Evolutionary conservation across 352 stramenopile genomes (phyloP).

Genomic region (Pythium volutum): DNA sequence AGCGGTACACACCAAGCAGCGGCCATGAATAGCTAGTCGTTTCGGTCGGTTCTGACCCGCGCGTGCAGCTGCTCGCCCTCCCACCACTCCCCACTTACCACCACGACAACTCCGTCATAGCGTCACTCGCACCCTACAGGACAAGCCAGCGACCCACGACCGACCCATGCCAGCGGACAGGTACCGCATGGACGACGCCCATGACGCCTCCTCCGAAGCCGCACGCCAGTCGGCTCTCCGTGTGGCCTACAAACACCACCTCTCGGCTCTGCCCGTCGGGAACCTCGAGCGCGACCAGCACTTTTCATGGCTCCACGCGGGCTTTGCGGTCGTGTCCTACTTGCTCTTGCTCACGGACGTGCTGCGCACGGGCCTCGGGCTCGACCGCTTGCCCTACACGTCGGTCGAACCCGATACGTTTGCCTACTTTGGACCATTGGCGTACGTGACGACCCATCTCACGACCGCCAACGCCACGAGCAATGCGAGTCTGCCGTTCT

Average conservation of each 20-base stretch:
- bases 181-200: neutral
- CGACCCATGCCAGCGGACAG: neutral
- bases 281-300: constrained; percentile 10
- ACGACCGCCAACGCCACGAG: neutral
- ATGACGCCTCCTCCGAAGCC: neutral
- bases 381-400: neutral
- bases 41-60: too few species aligned
- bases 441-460: constrained; percentile 11
- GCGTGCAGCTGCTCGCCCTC: too few species aligned
- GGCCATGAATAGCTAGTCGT: too few species aligned
- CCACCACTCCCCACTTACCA: too few species aligned
- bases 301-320: constrained; percentile 21
- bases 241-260: neutral
- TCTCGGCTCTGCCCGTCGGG: neutral
- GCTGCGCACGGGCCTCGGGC: constrained; percentile 13
- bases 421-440: constrained; percentile 15
- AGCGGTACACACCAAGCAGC: too few species aligned
- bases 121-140: neutral
- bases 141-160: neutral
- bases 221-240: neutral
- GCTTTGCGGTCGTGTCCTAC: constrained; percentile 26
- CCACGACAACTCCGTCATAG: neutral
- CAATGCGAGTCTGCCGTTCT: neutral
- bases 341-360: constrained; percentile 28
- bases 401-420: neutral